phyloP scores from a whole-genome alignment of 495 filamentous ascomycete species.

The Aspergillus heteromorphus region DNA sequence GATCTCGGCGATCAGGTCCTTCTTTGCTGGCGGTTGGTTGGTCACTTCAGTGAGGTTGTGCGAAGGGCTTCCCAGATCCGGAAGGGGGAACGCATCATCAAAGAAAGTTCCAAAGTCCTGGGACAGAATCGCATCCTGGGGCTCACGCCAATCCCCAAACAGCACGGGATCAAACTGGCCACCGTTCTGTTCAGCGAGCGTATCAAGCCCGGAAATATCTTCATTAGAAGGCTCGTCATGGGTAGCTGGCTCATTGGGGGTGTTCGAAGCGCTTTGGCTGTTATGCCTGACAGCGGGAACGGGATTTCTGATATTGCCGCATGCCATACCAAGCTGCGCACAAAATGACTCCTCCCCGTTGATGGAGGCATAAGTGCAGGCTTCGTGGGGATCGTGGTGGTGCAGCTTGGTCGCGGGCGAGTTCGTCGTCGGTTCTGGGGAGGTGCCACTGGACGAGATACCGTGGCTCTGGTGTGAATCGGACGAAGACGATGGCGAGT shows the following conservation, averaged over 20 bases:
- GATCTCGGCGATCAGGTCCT: conserved; percentile 67
- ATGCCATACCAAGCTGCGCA: conserved; percentile 66
- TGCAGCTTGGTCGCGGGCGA: conserved; percentile 49
- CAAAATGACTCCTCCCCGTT: conserved; percentile 61
- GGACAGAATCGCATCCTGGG: conserved; percentile 66
- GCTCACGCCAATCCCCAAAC: conserved; percentile 91
- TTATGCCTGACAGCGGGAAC: conserved; percentile 45
- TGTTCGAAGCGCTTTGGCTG: conserved; percentile 28
- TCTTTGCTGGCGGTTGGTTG: conserved; percentile 49
- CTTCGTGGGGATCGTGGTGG: conserved; percentile 39
- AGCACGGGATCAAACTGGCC: conserved; percentile 88
- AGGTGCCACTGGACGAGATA: conserved; percentile 83
- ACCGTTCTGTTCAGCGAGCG: conserved; percentile 76
- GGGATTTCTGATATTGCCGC: conserved; percentile 65
- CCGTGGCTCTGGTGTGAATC: conserved; percentile 54
- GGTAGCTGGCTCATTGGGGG: conserved; percentile 15
- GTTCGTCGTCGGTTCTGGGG: conserved; percentile 59
- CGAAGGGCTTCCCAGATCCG: conserved; percentile 71
- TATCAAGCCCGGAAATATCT: conserved; percentile 54
- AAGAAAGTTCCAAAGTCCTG: conserved; percentile 76
- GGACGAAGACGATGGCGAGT: conserved; percentile 53
- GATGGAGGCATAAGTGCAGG: conserved; percentile 28
- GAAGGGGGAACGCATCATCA: conserved; percentile 76
- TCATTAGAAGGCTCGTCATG: no score
- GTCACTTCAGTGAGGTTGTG: conserved; percentile 53